These are phyloP conservation scores for Penicillium riverlandense DNA, from an alignment of 495 filamentous ascomycete species.

Conservation along the genomic window DNA sequence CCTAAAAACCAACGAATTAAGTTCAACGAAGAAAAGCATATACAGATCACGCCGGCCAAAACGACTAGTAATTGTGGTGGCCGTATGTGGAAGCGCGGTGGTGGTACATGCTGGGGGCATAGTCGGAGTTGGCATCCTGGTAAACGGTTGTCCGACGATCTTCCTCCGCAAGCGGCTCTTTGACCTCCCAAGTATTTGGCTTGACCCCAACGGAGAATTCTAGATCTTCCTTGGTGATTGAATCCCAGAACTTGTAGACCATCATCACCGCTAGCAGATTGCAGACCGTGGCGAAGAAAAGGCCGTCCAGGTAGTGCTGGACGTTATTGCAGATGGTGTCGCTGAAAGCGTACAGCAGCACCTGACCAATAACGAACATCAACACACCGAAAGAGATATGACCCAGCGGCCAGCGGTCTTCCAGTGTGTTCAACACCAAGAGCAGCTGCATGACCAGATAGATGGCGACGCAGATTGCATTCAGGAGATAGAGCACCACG, in stretches of 20 bases:
- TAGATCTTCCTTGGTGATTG: slow-evolving; percentile 95
- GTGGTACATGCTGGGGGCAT: slow-evolving; percentile 52
- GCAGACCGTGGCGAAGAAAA: slow-evolving; percentile 91
- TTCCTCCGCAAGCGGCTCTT: slow-evolving; percentile 85
- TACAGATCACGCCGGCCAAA: slow-evolving; percentile 6
- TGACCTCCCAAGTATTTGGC: slow-evolving; percentile 97
- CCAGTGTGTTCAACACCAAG: slow-evolving; percentile 81
- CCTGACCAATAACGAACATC: slow-evolving; percentile 90
- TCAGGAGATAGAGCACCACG: slow-evolving; percentile 85
- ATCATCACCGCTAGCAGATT: slow-evolving; percentile 98
- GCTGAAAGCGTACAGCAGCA: slow-evolving; percentile 86
- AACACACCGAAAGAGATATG: slow-evolving; percentile 89
- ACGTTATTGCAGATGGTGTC: slow-evolving; percentile 75
- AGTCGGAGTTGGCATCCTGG: slow-evolving; percentile 56
- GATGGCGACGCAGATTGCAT: slow-evolving; percentile 74
- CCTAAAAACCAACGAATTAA: too few species aligned
- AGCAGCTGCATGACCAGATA: slow-evolving; percentile 87
- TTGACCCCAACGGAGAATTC: slow-evolving; percentile 96
- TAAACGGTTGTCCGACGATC: slow-evolving; percentile 75
- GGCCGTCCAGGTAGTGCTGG: slow-evolving; percentile 89
- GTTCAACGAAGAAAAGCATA: slow-evolving; percentile 2
- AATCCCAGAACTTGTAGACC: slow-evolving; percentile 99
- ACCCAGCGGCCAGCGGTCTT: slow-evolving; percentile 92
- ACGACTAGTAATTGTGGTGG: slow-evolving; percentile 22
- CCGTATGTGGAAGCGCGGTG: slow-evolving; percentile 37